A percentile compares a stretch with the other conserved stretches of the same genome.
Conservation (phyloP, 192 early-diverging fungal species). For the Backusella australiensis region DNA sequence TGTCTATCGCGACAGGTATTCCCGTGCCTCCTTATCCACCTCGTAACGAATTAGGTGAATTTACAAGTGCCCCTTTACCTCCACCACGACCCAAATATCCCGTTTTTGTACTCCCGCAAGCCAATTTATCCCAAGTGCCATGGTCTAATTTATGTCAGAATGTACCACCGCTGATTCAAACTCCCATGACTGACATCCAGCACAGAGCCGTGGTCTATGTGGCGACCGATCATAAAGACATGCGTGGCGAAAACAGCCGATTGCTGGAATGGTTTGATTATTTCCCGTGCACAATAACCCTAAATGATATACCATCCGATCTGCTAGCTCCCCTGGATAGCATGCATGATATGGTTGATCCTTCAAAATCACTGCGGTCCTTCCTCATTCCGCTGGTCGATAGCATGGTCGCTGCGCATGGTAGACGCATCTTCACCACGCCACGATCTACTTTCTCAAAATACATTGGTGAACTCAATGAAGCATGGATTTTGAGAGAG, state of each 20-base stretch:
- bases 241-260: conserved; percentile 31
- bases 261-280: conserved; percentile 34
- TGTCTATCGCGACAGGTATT: conserved; percentile 11
- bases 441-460: conserved; percentile 34
- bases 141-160: neutral
- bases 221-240: conserved; percentile 46
- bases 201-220: conserved; percentile 42
- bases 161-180: neutral
- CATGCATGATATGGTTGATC: conserved; percentile 25
- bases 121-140: neutral
- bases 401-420: conserved; percentile 34
- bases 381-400: conserved; percentile 35
- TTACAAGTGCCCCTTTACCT: neutral
- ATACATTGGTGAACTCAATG: conserved; percentile 31
- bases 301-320: conserved; percentile 38
- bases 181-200: neutral
- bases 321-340: conserved; percentile 31
- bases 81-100: neutral
- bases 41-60: neutral
- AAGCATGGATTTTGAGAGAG: conserved; percentile 15
- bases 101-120: neutral
- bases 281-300: conserved; percentile 43
- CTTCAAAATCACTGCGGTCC: conserved; percentile 16
- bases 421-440: conserved; percentile 19
- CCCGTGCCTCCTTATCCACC: conserved; percentile 17